Evolutionary conservation across 2,329 filamentous ascomycete genomes (phyloP).

Genomic region (Penicillium sp.): DNA sequence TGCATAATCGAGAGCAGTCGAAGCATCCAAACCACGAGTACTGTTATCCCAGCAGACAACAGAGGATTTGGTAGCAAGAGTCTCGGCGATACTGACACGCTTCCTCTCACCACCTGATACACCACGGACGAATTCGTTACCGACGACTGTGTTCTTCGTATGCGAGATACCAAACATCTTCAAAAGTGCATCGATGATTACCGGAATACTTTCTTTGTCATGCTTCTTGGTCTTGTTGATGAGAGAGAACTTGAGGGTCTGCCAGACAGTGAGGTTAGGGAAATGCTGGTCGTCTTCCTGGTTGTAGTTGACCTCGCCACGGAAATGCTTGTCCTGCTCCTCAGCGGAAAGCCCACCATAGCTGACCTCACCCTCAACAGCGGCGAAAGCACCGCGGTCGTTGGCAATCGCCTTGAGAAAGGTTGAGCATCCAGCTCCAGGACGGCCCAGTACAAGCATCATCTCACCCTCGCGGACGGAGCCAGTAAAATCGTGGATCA

Average conservation of each 20-base stretch:
- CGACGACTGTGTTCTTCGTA: slow-evolving; percentile 74
- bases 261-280: slow-evolving; percentile 74
- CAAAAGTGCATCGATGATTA: slow-evolving; percentile 72
- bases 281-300: slow-evolving; percentile 78
- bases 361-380: slow-evolving; percentile 70
- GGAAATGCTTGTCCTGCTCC: slow-evolving; percentile 70
- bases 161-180: slow-evolving; percentile 81
- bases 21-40: slow-evolving; percentile 78
- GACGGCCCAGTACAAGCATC: slow-evolving; percentile 74
- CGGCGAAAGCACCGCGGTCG: slow-evolving; percentile 67
- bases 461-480: slow-evolving; percentile 72
- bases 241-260: slow-evolving; percentile 76
- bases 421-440: slow-evolving; percentile 75
- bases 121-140: slow-evolving; percentile 73
- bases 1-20: slow-evolving; percentile 78
- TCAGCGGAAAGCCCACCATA: slow-evolving; percentile 74
- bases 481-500: slow-evolving; percentile 72
- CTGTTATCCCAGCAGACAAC: slow-evolving; percentile 82
- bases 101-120: slow-evolving; percentile 82
- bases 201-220: slow-evolving; percentile 65
- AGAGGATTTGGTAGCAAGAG: slow-evolving; percentile 72
- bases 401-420: slow-evolving; percentile 79
- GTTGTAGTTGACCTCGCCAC: slow-evolving; percentile 79
- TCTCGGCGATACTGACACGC: slow-evolving; percentile 79
- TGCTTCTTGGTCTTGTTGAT: slow-evolving; percentile 75